Percentiles rank a stretch among this genome's conserved stretches.
phyloP scores from a whole-genome alignment of 2,329 filamentous ascomycete genomes.

The Ceratocystis harringtonii region DNA sequence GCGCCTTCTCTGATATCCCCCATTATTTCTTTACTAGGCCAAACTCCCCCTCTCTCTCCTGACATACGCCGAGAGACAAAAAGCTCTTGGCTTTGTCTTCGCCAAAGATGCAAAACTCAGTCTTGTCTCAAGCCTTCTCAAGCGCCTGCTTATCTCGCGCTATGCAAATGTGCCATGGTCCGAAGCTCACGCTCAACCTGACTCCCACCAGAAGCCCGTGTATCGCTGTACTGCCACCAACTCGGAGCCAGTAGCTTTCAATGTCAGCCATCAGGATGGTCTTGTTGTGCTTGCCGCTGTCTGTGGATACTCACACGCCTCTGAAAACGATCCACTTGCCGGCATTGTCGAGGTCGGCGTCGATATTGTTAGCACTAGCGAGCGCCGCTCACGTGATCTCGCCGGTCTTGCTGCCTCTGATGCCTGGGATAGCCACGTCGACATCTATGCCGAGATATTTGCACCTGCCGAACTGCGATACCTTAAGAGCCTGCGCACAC shows the following conservation, averaged over 20 bases:
- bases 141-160: slow-evolving; percentile 51
- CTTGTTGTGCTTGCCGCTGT: slow-evolving; percentile 53
- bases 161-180: slow-evolving; percentile 46
- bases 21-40: slow-evolving; percentile 28
- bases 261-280: slow-evolving; percentile 65
- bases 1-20: background rate
- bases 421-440: slow-evolving; percentile 53
- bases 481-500: slow-evolving; percentile 35
- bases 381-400: slow-evolving; percentile 49
- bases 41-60: slow-evolving; percentile 39
- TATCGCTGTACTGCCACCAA: slow-evolving; percentile 34
- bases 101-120: slow-evolving; percentile 60
- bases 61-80: slow-evolving; percentile 38
- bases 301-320: slow-evolving; percentile 21
- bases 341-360: slow-evolving; percentile 42
- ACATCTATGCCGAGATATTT: slow-evolving; percentile 58
- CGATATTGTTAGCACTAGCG: slow-evolving; percentile 61
- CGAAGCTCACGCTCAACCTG: slow-evolving; percentile 40
- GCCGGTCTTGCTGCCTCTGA: slow-evolving; percentile 39
- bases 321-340: slow-evolving; percentile 10
- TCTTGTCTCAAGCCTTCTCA: slow-evolving; percentile 57
- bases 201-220: slow-evolving; percentile 39
- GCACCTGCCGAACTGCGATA: slow-evolving; percentile 44
- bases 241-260: slow-evolving; percentile 46
- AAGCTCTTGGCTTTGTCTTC: slow-evolving; percentile 47